Percentiles rank a stretch among this genome's conserved stretches.
Evolutionary conservation across 106 monocot species (phyloP).

Genomic region (Acanthochlamys bracteata): DNA sequence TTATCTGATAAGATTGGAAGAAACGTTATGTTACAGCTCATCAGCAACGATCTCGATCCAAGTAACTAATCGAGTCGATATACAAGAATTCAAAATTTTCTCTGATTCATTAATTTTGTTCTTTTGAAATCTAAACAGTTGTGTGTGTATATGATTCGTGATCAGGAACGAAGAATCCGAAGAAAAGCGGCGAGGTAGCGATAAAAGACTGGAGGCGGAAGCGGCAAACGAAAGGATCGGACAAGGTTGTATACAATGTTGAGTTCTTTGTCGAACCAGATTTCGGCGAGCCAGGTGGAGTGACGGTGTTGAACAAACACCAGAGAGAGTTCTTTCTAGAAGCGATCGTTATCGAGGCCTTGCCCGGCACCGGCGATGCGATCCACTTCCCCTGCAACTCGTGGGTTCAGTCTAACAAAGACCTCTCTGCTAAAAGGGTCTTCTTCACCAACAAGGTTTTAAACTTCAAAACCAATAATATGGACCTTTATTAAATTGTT

Average conservation of each 20-base stretch:
- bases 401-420: constrained; percentile 63
- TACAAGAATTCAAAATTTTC: background rate
- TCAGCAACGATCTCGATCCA: constrained; percentile 62
- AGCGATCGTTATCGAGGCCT: constrained; percentile 77
- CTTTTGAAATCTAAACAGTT: background rate
- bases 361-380: constrained; percentile 61
- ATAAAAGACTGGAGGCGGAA: constrained; percentile 72
- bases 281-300: constrained; percentile 75
- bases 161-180: constrained; percentile 43
- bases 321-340: constrained; percentile 74
- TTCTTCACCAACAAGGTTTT: constrained; percentile 84
- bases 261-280: constrained; percentile 54
- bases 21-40: constrained; percentile 63
- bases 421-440: constrained; percentile 39
- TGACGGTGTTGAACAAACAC: constrained; percentile 64
- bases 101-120: background rate
- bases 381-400: constrained; percentile 84
- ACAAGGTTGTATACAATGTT: constrained; percentile 45
- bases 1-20: constrained; percentile 60
- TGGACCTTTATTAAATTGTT: background rate
- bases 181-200: constrained; percentile 40
- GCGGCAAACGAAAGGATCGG: constrained; percentile 35
- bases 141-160: background rate
- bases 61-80: constrained; percentile 18
- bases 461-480: background rate